Conservation (phyloP, 257 asterid genomes). For the Craterostigma plantagineum region DNA sequence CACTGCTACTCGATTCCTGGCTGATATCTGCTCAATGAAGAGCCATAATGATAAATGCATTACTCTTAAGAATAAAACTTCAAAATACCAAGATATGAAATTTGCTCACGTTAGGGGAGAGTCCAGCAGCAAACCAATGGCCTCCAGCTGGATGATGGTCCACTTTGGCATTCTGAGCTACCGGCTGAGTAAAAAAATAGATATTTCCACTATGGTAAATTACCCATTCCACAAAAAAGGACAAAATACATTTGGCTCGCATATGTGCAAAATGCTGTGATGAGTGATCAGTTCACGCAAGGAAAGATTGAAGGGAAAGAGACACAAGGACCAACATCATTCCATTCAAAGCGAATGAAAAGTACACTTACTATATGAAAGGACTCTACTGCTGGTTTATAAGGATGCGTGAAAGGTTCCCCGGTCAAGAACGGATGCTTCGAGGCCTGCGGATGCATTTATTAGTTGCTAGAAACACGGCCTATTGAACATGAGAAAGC, state of each 20-base stretch:
- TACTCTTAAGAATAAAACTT: conserved; percentile 3
- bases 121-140: conserved; percentile 99
- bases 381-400: conserved; percentile 76
- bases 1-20: conserved; percentile 40
- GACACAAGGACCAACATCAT: too few relatives aligned
- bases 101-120: conserved; percentile 89
- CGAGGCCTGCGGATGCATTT: conserved; percentile 44
- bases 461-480: conserved; percentile 11
- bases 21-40: conserved; percentile 45
- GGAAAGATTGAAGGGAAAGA: too few relatives aligned
- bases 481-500: conserved; percentile 3
- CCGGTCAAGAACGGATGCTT: conserved; percentile 98
- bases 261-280: too few relatives aligned
- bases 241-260: background rate
- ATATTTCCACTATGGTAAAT: conserved; percentile 7
- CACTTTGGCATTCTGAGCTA: conserved; percentile 73
- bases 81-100: too few relatives aligned
- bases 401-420: conserved; percentile 82
- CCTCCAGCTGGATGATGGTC: conserved; percentile 98
- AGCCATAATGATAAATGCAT: conserved; percentile 7
- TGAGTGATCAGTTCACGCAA: too few relatives aligned
- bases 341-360: too few relatives aligned
- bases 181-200: conserved; percentile 32
- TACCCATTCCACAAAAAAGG: conserved; percentile 6
- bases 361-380: conserved; percentile 64